These are phyloP conservation scores for Westerdykella sp. DNA, from an alignment of 2,329 filamentous ascomycete genomes.

Conservation along the genomic window DNA sequence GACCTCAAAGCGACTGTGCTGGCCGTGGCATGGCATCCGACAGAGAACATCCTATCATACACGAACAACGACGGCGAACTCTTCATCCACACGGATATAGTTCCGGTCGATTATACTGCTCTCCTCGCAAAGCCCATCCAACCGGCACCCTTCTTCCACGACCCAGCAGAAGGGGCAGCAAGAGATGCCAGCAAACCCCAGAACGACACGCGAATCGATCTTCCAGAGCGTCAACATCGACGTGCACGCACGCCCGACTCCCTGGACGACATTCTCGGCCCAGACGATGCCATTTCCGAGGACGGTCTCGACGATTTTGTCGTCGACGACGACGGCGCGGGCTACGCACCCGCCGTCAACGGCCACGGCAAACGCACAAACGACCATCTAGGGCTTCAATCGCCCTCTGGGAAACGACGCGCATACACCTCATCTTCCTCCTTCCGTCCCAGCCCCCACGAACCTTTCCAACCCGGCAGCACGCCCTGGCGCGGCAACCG, in stretches of 20 bases:
- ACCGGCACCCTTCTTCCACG: conserved; percentile 78
- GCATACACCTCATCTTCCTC: conserved; percentile 40
- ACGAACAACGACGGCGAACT: conserved; percentile 89
- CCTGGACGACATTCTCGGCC: conserved; percentile 73
- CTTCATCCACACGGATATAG: conserved; percentile 73
- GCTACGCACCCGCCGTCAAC: conserved; percentile 63
- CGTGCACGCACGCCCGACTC: conserved; percentile 61
- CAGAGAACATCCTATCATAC: conserved; percentile 81
- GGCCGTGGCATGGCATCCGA: conserved; percentile 85
- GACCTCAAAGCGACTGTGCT: conserved; percentile 68
- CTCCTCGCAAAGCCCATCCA: conserved; percentile 54
- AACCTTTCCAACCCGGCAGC: conserved; percentile 85
- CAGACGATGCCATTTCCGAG: conserved; percentile 43
- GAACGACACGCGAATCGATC: conserved; percentile 52
- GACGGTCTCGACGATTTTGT: conserved; percentile 71
- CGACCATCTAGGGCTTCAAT: conserved; percentile 42
- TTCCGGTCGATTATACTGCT: conserved; percentile 45
- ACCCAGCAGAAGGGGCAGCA: conserved; percentile 64
- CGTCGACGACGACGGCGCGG: conserved; percentile 89
- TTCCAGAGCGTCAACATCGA: conserved; percentile 48
- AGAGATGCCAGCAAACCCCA: conserved; percentile 55
- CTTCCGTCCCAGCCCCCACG: conserved; percentile 65
- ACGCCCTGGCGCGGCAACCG: conserved; percentile 94
- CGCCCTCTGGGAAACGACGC: conserved; percentile 46
- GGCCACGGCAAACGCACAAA: conserved; percentile 57